Base-by-base conservation (phyloP, 768 basidiomycete genomes). In the Rhodotorula taiwanensis region DNA sequence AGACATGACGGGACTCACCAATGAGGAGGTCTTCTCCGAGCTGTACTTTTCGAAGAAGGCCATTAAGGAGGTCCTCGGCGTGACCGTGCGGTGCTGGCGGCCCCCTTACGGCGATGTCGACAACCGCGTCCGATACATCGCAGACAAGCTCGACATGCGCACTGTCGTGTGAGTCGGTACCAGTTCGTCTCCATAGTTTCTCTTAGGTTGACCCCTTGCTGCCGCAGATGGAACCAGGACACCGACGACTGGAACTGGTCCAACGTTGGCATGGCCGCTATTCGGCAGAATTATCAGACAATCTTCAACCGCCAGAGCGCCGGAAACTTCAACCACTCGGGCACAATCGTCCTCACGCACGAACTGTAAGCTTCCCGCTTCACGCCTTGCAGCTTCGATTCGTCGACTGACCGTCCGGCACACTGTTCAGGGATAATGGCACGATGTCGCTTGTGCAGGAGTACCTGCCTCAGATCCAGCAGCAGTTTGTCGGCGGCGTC, bases 1-100 rank as follows among this genome's bases (percentile, higher is more conserved):
- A 28, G 28, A 44, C 68, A 75, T 77, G 58, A 79, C 79, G 52
- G 75, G 75, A 45, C 60, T 77, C 15, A 76, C 76, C n/a, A 76
- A 79, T 70, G 77, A 76, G 61, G 69, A 75, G 28, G 71, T 77
- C 23, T 66, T 79, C 43, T 73, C 72, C 50, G 78, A 79, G 72
- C 72, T 79, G 11, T 72, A 67, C 60, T 72, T 65, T 58, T 52
- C 49, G 23, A 59, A 64, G 48, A 61, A 69, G 39, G 59, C 71
- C n/a, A 70, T 71, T 63, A 70, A 72, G 61, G 74, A 57, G 28
- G 43, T 67, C 36, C 28, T 65, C 36, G 69, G 71, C 39, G 52
- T 72, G 27, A 67, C 65, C 1, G 88, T 57, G 1, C 51, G 59
- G 11, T 67, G 55, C 62, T 68, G 67, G 64, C 49, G 60, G 23